Conservation (phyloP, 2,329 filamentous ascomycete species). For the Cordyceps cicadae region DNA sequence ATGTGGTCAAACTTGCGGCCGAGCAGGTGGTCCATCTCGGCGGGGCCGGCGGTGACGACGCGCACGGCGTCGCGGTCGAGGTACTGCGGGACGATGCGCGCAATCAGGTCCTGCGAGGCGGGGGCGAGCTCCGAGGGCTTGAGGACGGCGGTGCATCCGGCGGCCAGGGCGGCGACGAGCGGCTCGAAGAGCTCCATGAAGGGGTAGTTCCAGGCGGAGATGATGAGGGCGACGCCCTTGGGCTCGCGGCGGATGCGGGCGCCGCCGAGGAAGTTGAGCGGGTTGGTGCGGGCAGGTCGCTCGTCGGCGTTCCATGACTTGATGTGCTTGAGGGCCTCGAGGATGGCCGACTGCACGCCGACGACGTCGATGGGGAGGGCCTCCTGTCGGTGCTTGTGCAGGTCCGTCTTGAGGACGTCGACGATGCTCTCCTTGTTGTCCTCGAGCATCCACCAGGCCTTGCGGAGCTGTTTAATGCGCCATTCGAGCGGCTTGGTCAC, state of each 20-base stretch:
- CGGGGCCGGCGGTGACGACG: constrained; percentile 27
- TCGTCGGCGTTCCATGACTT: constrained; percentile 33
- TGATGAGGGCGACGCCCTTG: constrained; percentile 34
- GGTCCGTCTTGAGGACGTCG: constrained; percentile 26
- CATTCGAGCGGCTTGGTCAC: constrained; percentile 29
- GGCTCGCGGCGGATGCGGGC: constrained; percentile 34
- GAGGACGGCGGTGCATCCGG: constrained; percentile 32
- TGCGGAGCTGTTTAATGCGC: constrained; percentile 33
- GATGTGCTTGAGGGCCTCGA: constrained; percentile 29
- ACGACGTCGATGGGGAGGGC: constrained; percentile 23
- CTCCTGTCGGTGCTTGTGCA: constrained; percentile 28
- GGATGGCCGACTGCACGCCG: constrained; percentile 26
- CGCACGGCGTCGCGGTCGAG: constrained; percentile 31
- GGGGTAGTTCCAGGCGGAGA: constrained; percentile 40
- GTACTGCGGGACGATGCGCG: constrained; percentile 32
- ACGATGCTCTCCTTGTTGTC: constrained; percentile 28
- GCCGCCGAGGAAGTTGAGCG: constrained; percentile 23
- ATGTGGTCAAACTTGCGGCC: constrained; percentile 33
- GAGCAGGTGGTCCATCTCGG: constrained; percentile 29
- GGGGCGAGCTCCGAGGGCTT: constrained; percentile 36
- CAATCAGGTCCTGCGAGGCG: constrained; percentile 28
- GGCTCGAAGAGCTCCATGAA: constrained; percentile 30
- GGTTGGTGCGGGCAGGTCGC: constrained; percentile 18
- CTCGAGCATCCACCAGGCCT: constrained; percentile 33
- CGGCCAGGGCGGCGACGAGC: constrained; percentile 34